Conservation (phyloP, 495 filamentous ascomycete genomes). For the Choiromyces venosus region DNA sequence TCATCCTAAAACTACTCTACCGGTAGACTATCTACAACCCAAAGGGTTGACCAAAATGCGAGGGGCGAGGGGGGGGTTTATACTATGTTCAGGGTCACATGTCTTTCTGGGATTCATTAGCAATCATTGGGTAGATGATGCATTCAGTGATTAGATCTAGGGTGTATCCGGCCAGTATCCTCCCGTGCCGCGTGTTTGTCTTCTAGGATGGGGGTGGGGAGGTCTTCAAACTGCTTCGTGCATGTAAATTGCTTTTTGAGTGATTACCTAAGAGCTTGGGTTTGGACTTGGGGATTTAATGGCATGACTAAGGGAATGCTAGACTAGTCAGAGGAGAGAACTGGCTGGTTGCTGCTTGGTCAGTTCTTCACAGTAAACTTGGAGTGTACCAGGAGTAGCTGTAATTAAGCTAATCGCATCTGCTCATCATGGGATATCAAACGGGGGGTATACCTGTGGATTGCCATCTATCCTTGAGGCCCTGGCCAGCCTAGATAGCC, state of each 20-base stretch:
- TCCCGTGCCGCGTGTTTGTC: neutral
- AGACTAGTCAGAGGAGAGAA: neutral
- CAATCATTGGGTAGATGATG: neutral
- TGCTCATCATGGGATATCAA: neutral
- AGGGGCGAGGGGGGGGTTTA: neutral
- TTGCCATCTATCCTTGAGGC: too few relatives aligned
- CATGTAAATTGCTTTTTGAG: too few relatives aligned
- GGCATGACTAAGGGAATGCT: neutral
- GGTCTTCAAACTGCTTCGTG: too few relatives aligned
- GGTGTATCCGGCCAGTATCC: neutral
- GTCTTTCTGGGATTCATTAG: neutral
- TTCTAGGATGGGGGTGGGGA: neutral
- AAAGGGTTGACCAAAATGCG: neutral
- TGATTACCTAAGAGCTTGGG: too few relatives aligned
- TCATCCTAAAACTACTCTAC: neutral
- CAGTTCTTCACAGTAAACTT: neutral
- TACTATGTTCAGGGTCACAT: neutral
- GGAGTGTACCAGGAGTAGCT: too few relatives aligned
- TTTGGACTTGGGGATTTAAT: neutral
- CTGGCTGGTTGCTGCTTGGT: neutral
- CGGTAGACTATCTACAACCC: neutral
- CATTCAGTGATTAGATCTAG: neutral
- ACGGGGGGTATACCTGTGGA: neutral
- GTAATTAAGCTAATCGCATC: neutral
- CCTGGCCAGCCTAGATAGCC: neutral